Evolutionary conservation across 2,329 filamentous ascomycete species (phyloP).

Genomic region (Stagonosporopsis rhizophila): DNA sequence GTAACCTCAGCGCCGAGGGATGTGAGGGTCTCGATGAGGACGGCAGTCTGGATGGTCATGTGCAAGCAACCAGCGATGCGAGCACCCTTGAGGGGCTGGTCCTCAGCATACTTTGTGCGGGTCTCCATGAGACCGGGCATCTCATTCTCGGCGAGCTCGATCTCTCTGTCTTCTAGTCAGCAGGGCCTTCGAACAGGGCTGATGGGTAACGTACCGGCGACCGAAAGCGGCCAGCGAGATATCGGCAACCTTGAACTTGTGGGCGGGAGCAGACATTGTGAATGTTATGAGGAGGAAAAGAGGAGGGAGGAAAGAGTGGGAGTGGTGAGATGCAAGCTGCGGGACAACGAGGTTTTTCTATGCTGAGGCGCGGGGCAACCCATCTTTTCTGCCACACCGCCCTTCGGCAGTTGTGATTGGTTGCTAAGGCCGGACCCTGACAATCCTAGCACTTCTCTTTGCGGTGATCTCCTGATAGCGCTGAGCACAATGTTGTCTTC

Average conservation of each 20-base stretch:
- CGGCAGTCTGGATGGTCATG: conserved; percentile 99
- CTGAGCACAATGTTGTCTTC: conserved; percentile 13
- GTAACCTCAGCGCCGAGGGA: conserved; percentile 97
- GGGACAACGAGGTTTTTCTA: conserved; percentile 21
- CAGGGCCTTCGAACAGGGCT: background rate
- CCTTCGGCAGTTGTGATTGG: conserved; percentile 19
- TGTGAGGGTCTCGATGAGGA: conserved; percentile 97
- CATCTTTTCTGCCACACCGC: conserved; percentile 16
- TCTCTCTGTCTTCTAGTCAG: conserved; percentile 63
- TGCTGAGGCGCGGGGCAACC: conserved; percentile 12
- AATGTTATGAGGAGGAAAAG: conserved; percentile 19
- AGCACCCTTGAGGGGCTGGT: conserved; percentile 93
- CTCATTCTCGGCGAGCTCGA: conserved; percentile 89
- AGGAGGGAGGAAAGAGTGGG: conserved; percentile 18
- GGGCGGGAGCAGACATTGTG: conserved; percentile 77
- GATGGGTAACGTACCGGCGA: conserved; percentile 65
- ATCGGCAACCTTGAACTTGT: conserved; percentile 98
- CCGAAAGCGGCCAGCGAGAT: conserved; percentile 96
- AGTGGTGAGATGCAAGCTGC: conserved; percentile 26
- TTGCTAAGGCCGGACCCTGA: conserved; percentile 11
- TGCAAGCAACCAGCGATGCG: conserved; percentile 97
- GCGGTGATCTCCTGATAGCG: conserved; percentile 8
- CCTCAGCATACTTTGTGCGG: conserved; percentile 84
- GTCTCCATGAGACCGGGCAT: conserved; percentile 99
- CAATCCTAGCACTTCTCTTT: conserved; percentile 6